Evolutionary conservation across 2,329 filamentous ascomycete species (phyloP).

Genomic region (Arthrobotrys entomopaga): DNA sequence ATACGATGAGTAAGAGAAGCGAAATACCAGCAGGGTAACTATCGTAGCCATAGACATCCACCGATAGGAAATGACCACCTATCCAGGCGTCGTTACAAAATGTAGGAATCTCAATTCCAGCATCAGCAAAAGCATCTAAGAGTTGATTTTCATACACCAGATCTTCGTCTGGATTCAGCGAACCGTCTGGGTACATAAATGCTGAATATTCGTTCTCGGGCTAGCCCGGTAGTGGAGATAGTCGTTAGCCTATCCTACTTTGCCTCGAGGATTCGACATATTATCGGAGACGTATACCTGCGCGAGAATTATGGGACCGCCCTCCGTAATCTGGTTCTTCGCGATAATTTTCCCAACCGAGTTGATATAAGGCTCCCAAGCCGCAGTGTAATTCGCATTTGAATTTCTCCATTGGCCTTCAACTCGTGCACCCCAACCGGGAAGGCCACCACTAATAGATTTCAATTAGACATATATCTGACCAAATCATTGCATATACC

Average conservation of each 20-base stretch:
- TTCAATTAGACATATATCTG: neutral
- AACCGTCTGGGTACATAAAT: conserved; percentile 60
- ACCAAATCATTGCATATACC: no score
- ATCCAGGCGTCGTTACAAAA: conserved; percentile 78
- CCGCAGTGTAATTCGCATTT: conserved; percentile 57
- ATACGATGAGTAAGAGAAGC: no score
- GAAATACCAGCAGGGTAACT: conserved; percentile 66
- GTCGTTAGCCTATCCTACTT: neutral
- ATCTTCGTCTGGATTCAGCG: conserved; percentile 63
- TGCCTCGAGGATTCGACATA: no score
- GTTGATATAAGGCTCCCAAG: conserved; percentile 67
- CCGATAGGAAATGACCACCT: conserved; percentile 64
- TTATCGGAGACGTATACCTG: conserved; percentile 64
- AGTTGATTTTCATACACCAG: conserved; percentile 62
- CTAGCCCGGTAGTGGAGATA: neutral
- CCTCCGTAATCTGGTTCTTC: conserved; percentile 81
- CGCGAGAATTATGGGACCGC: conserved; percentile 79
- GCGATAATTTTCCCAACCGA: conserved; percentile 75
- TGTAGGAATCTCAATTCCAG: conserved; percentile 77
- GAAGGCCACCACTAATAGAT: conserved; percentile 76
- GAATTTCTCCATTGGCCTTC: conserved; percentile 56
- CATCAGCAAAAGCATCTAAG: conserved; percentile 66
- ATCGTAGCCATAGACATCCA: conserved; percentile 76
- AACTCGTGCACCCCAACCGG: conserved; percentile 77
- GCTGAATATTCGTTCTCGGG: conserved; percentile 82